Base-by-base conservation (phyloP, 2,329 filamentous ascomycete genomes). In the Coniosporium tulheliwenetii region DNA sequence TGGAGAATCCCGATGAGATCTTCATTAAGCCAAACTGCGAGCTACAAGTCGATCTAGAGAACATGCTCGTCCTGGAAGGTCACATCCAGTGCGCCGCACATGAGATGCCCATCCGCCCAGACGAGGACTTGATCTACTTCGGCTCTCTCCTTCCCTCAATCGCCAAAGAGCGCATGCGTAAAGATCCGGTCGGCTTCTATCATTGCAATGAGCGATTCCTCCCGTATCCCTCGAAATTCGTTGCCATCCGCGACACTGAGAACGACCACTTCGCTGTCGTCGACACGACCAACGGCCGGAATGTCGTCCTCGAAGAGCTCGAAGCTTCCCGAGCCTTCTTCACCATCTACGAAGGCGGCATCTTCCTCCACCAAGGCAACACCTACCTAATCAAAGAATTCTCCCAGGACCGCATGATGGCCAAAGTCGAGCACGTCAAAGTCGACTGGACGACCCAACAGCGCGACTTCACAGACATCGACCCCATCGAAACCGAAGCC, bases 361-460 rank as follows among this genome's bases (percentile, higher is more conserved):
- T 98, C 46, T 98, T 93, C 63, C 69, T 98, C 5, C 91, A 98
- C 52, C 91, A 98, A 62, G 91, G 91, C n/a, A 77, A 78, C 47
- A 89, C 81, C 1, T 98, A 94, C 54, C 71, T 96, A 2, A 84
- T 98, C 40, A 82, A 85, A 50, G 86, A 96, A 50, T 87, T 96
- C 53, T 75, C 75, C 46, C 80, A 83, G 1, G 84, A 91, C 30
- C 73, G 73, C 45, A 79, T 79, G 53, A 79, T 95, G 49, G 91
- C 91, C 4, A 82, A 82, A 48, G 91, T 98, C 3, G 81, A 91
- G 59, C 75, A 76, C 44, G 89, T 95, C 39, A 82, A 83, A 47
- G 87, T 96, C 26, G 85, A 95, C 53, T 98, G 87, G 87, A 93
- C 80, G 1, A 98, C 91, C 0, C 77, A 81, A 53, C 89, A 95